These are phyloP conservation scores for Salix koriyanagi DNA, from an alignment of 345 rosid species.

Conservation along the genomic window DNA sequence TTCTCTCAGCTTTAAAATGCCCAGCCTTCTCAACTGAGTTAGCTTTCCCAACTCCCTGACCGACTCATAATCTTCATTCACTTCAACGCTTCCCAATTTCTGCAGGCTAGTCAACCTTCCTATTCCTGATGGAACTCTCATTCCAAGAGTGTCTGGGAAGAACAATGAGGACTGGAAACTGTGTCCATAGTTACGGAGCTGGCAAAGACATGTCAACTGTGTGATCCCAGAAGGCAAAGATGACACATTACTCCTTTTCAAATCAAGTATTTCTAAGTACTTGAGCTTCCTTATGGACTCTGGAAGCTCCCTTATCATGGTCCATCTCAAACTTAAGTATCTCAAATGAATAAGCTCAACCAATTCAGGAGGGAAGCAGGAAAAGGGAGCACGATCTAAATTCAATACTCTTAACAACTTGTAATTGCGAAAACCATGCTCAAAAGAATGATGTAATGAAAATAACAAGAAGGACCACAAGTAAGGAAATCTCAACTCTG, in stretches of 20 bases:
- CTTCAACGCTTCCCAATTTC: conserved; percentile 10
- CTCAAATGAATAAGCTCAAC: not conserved
- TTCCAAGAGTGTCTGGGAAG: conserved; percentile 5
- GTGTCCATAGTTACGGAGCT: conserved; percentile 1
- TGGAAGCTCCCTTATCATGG: conserved; percentile 3
- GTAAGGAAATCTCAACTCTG: not conserved
- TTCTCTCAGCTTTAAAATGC: conserved; percentile 5
- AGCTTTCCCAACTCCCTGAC: conserved; percentile 12
- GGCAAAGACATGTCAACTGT: conserved; percentile 1
- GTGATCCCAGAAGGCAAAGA: conserved; percentile 6
- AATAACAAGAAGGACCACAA: not conserved
- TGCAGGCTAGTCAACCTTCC: conserved; percentile 5
- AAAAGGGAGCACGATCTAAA: not conserved
- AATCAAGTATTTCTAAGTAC: conserved; percentile 10
- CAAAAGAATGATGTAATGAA: not conserved
- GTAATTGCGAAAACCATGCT: not conserved
- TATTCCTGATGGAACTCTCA: conserved; percentile 8
- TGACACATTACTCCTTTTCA: conserved; percentile 1
- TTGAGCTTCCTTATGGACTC: conserved; percentile 8
- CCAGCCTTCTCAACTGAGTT: conserved; percentile 13
- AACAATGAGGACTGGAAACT: not conserved
- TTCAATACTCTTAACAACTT: not conserved
- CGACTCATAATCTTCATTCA: not conserved
- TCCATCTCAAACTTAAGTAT: conserved; percentile 6
- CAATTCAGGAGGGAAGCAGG: not conserved